These are phyloP conservation scores for Castanea crenata DNA, from an alignment of 306 rosid genomes.

Conservation along the genomic window DNA sequence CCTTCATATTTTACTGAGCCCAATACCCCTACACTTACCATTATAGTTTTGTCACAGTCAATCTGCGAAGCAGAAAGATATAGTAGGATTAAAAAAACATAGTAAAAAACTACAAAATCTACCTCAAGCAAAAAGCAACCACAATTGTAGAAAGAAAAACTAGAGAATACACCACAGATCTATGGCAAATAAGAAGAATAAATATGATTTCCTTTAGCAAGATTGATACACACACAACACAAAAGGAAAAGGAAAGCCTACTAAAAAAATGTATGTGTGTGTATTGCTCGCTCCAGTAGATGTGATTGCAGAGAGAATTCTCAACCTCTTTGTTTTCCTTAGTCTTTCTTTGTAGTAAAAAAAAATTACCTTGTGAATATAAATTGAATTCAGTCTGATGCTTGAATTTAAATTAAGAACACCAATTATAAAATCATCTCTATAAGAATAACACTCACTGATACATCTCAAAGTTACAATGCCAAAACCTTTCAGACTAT, in stretches of 20 bases:
- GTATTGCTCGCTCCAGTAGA: too few relatives aligned
- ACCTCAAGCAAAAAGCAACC: background rate
- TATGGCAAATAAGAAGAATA: background rate
- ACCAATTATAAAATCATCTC: background rate
- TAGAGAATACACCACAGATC: background rate
- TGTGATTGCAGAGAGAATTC: too few relatives aligned
- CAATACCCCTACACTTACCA: too few relatives aligned
- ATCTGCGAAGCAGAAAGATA: conserved; percentile 53
- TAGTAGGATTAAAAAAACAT: background rate
- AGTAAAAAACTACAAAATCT: background rate
- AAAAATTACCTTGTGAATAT: background rate
- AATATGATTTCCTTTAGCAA: background rate
- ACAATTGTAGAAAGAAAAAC: background rate
- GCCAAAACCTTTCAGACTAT: background rate
- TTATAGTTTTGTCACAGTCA: conserved; percentile 92
- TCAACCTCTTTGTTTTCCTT: background rate
- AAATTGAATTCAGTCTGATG: background rate
- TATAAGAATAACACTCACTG: background rate
- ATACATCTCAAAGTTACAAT: background rate
- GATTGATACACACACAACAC: background rate
- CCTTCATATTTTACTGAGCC: too few relatives aligned
- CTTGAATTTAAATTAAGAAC: background rate
- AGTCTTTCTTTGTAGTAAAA: background rate
- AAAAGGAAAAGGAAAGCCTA: too few relatives aligned
- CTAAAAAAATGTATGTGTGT: too few relatives aligned